phyloP scores from a whole-genome alignment of 1,139 yeast species.

The Citeromyces hawaiiensis region DNA sequence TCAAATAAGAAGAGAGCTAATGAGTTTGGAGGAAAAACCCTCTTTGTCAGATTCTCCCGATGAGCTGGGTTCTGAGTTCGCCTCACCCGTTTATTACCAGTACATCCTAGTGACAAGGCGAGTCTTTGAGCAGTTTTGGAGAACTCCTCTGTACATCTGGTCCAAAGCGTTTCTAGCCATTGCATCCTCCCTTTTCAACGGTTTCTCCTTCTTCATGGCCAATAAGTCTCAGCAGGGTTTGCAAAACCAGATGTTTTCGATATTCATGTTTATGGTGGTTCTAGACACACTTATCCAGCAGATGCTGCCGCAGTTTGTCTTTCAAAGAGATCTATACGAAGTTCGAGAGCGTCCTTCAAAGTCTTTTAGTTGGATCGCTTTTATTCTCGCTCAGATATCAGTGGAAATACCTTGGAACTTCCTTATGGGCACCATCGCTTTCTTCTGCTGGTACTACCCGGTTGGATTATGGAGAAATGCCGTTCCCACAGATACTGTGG shows the following conservation, averaged over 20 bases:
- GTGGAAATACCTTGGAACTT: constrained; percentile 72
- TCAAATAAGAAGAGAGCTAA: constrained; percentile 27
- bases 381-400: constrained; percentile 48
- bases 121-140: constrained; percentile 54
- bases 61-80: constrained; percentile 28
- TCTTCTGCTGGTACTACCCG: constrained; percentile 73
- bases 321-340: constrained; percentile 71
- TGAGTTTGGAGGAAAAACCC: constrained; percentile 19
- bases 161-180: constrained; percentile 44
- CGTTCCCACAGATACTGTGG: constrained; percentile 32
- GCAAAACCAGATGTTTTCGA: constrained; percentile 53
- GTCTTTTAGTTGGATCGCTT: constrained; percentile 35
- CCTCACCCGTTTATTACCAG: constrained; percentile 34
- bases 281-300: constrained; percentile 59
- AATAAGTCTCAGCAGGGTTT: constrained; percentile 43
- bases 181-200: constrained; percentile 46
- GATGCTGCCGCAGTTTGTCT: constrained; percentile 56
- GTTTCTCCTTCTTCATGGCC: constrained; percentile 65
- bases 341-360: constrained; percentile 78
- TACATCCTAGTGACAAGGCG: constrained; percentile 36
- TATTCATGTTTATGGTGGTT: constrained; percentile 54
- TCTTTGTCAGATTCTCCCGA: no score
- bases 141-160: constrained; percentile 65
- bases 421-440: constrained; percentile 49
- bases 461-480: constrained; percentile 57